Percentiles rank a stretch among this genome's conserved stretches.
Conservation (phyloP, 2,329 filamentous ascomycete species). For the Trichoderma asperellum region DNA sequence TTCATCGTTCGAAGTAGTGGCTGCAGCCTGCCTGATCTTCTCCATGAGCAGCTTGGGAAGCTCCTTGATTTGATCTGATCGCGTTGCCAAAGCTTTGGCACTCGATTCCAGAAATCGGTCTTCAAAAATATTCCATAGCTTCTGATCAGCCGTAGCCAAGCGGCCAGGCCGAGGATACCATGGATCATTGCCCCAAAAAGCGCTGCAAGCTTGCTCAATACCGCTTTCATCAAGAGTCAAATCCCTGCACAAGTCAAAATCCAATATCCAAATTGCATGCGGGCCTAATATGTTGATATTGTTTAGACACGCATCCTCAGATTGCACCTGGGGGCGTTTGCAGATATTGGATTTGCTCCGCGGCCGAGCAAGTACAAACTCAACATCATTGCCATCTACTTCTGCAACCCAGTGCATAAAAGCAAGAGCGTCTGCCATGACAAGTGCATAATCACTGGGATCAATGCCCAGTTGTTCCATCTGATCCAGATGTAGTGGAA, state of each 20-base stretch:
- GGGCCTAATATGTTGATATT: slow-evolving; percentile 36
- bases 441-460: slow-evolving; percentile 42
- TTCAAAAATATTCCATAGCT: neutral
- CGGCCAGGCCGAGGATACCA: neutral
- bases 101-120: neutral
- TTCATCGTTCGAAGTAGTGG: neutral
- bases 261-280: slow-evolving; percentile 51
- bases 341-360: slow-evolving; percentile 2
- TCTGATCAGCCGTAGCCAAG: neutral
- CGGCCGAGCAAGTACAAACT: slow-evolving; percentile 54
- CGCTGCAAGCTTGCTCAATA: neutral
- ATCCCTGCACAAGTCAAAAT: slow-evolving; percentile 49
- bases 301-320: neutral
- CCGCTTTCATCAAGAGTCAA: neutral
- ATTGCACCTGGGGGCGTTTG: neutral
- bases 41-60: neutral
- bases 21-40: neutral
- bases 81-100: neutral
- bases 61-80: neutral
- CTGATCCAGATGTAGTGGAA: slow-evolving; percentile 54
- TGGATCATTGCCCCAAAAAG: slow-evolving; percentile 11
- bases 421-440: slow-evolving; percentile 56
- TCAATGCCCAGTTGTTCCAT: slow-evolving; percentile 49
- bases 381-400: slow-evolving; percentile 57
- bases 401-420: slow-evolving; percentile 53